Evolutionary conservation across 2,329 filamentous ascomycete genomes (phyloP).

Genomic region (Claviceps purpurea): DNA sequence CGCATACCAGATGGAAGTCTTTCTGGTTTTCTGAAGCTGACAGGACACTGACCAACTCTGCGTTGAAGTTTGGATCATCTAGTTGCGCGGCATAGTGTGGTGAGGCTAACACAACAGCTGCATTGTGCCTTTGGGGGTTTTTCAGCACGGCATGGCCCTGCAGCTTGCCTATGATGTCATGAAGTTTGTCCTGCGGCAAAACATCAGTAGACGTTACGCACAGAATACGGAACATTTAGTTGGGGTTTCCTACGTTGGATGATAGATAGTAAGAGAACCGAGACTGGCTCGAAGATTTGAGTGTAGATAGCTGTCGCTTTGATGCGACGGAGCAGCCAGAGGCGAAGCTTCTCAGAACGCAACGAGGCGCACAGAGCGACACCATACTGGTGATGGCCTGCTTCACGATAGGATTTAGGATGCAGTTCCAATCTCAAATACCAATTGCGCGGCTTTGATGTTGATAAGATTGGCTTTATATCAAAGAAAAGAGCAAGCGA

Average conservation of each 20-base stretch:
- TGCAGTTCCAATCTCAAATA: not conserved
- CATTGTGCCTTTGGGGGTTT: conserved; percentile 21
- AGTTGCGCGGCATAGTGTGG: conserved; percentile 34
- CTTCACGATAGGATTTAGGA: not conserved
- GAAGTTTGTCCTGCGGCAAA: conserved; percentile 6
- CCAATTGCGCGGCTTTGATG: not conserved
- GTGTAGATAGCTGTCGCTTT: conserved; percentile 7
- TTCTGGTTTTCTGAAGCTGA: conserved; percentile 26
- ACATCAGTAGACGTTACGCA: not conserved
- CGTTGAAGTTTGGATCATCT: conserved; percentile 29
- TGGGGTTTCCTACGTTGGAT: not conserved
- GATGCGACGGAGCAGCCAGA: not conserved
- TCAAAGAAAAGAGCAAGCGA: not conserved
- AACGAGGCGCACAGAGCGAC: conserved; percentile 6
- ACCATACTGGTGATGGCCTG: conserved; percentile 9
- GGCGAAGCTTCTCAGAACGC: conserved; percentile 10
- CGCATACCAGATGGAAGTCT: conserved; percentile 35
- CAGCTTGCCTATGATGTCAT: conserved; percentile 11
- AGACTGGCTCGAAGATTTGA: conserved; percentile 7
- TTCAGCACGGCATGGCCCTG: conserved; percentile 12
- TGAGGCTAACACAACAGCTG: conserved; percentile 37
- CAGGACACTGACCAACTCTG: conserved; percentile 30
- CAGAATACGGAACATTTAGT: not conserved
- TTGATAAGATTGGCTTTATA: not conserved
- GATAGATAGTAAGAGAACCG: conserved; percentile 12